phyloP scores from a whole-genome alignment of 352 stramenopile genomes.

The Phytopythium delawarense region DNA sequence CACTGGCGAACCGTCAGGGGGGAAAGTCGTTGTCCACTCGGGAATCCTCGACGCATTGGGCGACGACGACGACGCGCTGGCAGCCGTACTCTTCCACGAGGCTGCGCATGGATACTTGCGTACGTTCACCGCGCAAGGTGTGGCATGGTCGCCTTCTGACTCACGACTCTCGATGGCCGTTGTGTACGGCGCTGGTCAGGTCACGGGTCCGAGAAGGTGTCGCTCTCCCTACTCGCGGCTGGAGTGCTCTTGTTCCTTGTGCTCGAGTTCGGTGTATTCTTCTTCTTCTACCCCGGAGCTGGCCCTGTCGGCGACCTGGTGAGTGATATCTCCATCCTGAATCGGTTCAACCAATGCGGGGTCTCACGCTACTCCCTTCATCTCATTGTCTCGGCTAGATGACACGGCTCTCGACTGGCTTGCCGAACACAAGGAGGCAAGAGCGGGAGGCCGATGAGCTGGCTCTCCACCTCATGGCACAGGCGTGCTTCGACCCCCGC shows the following conservation, averaged over 20 bases:
- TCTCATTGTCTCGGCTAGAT: constrained; percentile 17
- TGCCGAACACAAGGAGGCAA: constrained; percentile 46
- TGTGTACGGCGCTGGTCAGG: constrained; percentile 16
- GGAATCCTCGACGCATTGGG: constrained; percentile 59
- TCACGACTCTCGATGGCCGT: no score
- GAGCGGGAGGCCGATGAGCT: constrained; percentile 53
- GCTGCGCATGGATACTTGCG: constrained; percentile 60
- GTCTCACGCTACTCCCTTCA: no score
- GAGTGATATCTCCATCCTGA: not conserved
- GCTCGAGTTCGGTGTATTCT: constrained; percentile 7
- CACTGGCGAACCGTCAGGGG: constrained; percentile 13
- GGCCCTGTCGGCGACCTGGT: constrained; percentile 2
- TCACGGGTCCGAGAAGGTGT: constrained; percentile 68
- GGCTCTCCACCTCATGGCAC: constrained; percentile 44
- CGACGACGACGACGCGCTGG: constrained; percentile 54
- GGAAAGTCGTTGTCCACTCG: constrained; percentile 71
- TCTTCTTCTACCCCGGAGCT: constrained; percentile 5
- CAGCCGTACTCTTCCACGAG: constrained; percentile 69
- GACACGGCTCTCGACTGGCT: constrained; percentile 36
- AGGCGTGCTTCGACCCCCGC: constrained; percentile 47
- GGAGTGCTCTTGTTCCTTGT: constrained; percentile 2
- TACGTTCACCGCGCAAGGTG: constrained; percentile 15
- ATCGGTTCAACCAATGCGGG: no score
- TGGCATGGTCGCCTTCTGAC: constrained; percentile 1
- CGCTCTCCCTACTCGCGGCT: constrained; percentile 31